These are phyloP conservation scores for Exophiala spinifera DNA, from an alignment of 2,329 filamentous ascomycete species.

Conservation along the genomic window DNA sequence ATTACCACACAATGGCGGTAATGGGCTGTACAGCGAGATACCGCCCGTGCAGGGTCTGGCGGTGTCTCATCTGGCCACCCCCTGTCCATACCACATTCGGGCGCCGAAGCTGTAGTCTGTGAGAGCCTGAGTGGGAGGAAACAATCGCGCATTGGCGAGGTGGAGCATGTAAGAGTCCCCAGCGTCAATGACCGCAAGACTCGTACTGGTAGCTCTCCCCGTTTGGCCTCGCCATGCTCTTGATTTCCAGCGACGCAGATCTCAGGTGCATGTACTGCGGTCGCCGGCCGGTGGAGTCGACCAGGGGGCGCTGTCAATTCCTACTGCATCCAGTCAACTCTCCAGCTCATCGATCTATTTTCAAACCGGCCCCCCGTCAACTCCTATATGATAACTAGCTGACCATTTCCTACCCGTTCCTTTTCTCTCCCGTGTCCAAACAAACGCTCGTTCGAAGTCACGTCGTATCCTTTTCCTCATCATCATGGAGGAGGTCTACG, in stretches of 20 bases:
- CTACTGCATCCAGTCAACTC: neutral
- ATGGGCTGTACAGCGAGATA: slow-evolving; percentile 18
- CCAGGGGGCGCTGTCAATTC: slow-evolving; percentile 24
- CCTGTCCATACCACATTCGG: slow-evolving; percentile 22
- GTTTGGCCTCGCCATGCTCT: slow-evolving; percentile 27
- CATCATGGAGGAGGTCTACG: slow-evolving; percentile 38
- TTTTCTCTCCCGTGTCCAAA: slow-evolving; percentile 16
- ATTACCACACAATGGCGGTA: slow-evolving; percentile 1
- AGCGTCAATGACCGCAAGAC: slow-evolving; percentile 24
- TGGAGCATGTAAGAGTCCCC: slow-evolving; percentile 10
- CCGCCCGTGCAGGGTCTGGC: slow-evolving; percentile 5
- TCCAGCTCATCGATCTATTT: slow-evolving; percentile 28
- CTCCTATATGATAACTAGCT: slow-evolving; percentile 27
- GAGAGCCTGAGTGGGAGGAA: slow-evolving; percentile 3
- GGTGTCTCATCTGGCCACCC: slow-evolving; percentile 21
- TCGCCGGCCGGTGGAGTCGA: slow-evolving; percentile 17
- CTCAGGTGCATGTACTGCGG: slow-evolving; percentile 22
- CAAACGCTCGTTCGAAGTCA: slow-evolving; percentile 27
- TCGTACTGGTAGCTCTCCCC: slow-evolving; percentile 27
- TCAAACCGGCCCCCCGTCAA: slow-evolving; percentile 17
- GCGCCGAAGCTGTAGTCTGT: slow-evolving; percentile 25
- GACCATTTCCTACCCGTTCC: slow-evolving; percentile 17
- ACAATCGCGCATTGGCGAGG: slow-evolving; percentile 12
- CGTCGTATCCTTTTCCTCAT: slow-evolving; percentile 21
- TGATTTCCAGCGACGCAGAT: slow-evolving; percentile 29